These are phyloP conservation scores for Aspergillus heteromorphus DNA, from an alignment of 495 filamentous ascomycete genomes.

Conservation along the genomic window DNA sequence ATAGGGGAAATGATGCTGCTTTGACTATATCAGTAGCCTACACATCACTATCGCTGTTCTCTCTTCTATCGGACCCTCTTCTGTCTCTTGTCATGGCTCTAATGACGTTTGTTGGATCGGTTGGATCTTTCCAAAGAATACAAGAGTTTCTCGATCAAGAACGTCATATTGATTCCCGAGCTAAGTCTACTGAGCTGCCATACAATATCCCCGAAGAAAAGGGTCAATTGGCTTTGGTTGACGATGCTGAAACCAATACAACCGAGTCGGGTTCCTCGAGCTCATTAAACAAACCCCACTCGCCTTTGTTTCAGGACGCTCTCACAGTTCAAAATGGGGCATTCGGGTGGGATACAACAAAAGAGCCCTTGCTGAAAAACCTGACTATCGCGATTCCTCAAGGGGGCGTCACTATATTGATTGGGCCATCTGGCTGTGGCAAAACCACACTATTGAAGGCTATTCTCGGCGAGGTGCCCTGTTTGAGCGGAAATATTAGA, in stretches of 20 bases:
- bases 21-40: conserved; percentile 49
- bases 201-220: conserved; percentile 20
- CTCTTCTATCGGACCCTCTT: conserved; percentile 53
- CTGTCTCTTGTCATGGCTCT: conserved; percentile 52
- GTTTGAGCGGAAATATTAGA: conserved; percentile 35
- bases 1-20: conserved; percentile 36
- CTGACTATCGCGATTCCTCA: conserved; percentile 37
- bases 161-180: conserved; percentile 28
- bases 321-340: conserved; percentile 41
- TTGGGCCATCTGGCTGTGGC: conserved; percentile 57
- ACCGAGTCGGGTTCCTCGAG: conserved; percentile 21
- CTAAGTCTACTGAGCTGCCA: conserved; percentile 16
- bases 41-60: conserved; percentile 57
- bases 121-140: conserved; percentile 55
- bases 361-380: conserved; percentile 37
- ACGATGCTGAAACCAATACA: conserved; percentile 17
- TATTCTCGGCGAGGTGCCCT: conserved; percentile 51
- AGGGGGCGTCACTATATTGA: conserved; percentile 43
- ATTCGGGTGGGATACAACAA: conserved; percentile 48
- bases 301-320: conserved; percentile 14
- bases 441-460: conserved; percentile 56
- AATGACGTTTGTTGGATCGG: conserved; percentile 45
- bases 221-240: conserved; percentile 17
- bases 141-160: conserved; percentile 51
- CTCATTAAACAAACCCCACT: conserved; percentile 20